Evolutionary conservation across 129 eudicot genomes (phyloP), one percentile per base, ranked within the genome.

Genomic region (Erigeron canadensis): DNA sequence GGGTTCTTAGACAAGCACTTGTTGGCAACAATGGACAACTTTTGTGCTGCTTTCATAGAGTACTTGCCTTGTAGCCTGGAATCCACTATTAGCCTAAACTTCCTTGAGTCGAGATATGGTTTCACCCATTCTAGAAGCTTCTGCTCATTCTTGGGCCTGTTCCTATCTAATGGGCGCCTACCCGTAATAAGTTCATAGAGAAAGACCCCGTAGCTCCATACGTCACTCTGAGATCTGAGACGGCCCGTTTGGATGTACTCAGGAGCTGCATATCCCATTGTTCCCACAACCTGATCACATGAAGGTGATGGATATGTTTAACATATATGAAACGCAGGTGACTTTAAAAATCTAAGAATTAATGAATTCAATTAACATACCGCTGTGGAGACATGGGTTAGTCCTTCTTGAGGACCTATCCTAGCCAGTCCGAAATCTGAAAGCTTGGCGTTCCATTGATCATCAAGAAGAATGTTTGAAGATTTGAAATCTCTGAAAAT

Each of bases 341-440:
- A 16, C 2, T 38, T 62, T 11, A 40, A 8, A 8, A 46, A 63
- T 17, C 15, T 8, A 12, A 11, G 8, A 53, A 7, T 13, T 12
- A 45, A 10, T 3, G 4, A 10, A 12, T 72, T 19, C 37, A 60
- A 7, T 16, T 41, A 77, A 72, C 91, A 15, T 89, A 92, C 96
- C 83, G 96, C 95, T 22, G 98, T 93, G 51, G 98, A 93, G 72
- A 93, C 96, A 75, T 93, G 98, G 66, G 96, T 87, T 47, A 75
- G 76, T 68, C 98, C 98, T 76, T 89, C 98, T 55, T 84, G 63
- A 63, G 98, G 98, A 38, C 98, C 98, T 84, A 94, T 77, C 64
- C 98, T 73, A 17, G 98, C 98, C 86, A 94, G 81, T 69, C 98
- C 98, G 70, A 94, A 94, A 79, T 94, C 98, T 43, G 98, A 89